Evolutionary conservation across 805 yeast species (phyloP).

Genomic region (Candida verbasci): DNA sequence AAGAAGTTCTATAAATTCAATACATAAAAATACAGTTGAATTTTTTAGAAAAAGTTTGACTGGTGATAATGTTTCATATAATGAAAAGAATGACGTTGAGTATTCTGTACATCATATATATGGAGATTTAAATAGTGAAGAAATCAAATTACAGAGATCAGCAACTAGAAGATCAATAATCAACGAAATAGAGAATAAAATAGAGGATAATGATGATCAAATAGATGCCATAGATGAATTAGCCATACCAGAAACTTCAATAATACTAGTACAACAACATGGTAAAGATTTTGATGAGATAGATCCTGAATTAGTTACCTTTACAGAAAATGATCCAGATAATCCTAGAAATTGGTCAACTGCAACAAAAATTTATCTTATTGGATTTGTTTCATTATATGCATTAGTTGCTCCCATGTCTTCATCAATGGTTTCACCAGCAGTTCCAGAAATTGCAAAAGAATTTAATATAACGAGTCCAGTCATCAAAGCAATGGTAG

Average conservation of each 20-base stretch:
- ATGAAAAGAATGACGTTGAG: conserved; percentile 5
- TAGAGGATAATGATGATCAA: conserved; percentile 10
- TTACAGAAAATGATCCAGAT: conserved; percentile 31
- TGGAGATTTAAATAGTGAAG: conserved; percentile 26
- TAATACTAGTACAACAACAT: conserved; percentile 21
- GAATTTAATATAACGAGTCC: conserved; percentile 25
- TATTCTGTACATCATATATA: conserved; percentile 26
- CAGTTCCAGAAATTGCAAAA: conserved; percentile 21
- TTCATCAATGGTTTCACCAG: conserved; percentile 37
- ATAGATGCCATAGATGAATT: conserved; percentile 11
- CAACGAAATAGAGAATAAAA: conserved; percentile 15
- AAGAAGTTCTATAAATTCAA: conserved; percentile 14
- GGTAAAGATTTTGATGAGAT: conserved; percentile 28
- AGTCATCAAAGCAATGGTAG: conserved; percentile 25
- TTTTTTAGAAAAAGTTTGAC: conserved; percentile 12
- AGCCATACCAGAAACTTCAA: conserved; percentile 16
- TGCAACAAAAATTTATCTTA: conserved; percentile 16
- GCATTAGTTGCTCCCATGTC: conserved; percentile 39
- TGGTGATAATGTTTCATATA: conserved; percentile 9
- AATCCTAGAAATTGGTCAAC: conserved; percentile 33
- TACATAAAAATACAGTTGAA: conserved; percentile 14
- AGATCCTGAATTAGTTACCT: conserved; percentile 36
- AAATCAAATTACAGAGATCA: conserved; percentile 26
- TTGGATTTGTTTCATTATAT: conserved; percentile 28
- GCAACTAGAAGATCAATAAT: conserved; percentile 29